Evolutionary conservation across 352 stramenopile species (phyloP).

Genomic region (Phytophthora pluvialis): DNA sequence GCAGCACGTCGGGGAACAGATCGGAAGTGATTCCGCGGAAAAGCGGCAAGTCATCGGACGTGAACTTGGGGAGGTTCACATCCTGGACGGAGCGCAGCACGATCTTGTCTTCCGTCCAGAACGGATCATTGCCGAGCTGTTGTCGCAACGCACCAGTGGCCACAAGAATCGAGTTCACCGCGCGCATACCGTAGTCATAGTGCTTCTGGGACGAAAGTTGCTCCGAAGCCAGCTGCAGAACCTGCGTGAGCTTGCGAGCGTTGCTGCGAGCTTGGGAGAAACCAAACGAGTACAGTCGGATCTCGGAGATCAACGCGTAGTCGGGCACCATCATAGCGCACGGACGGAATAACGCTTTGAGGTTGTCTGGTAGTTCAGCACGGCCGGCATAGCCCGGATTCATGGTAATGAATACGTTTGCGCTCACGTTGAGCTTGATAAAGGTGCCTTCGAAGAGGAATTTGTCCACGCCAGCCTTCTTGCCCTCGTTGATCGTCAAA

Average conservation of each 20-base stretch:
- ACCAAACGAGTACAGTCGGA: constrained; percentile 93
- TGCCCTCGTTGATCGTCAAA: constrained; percentile 92
- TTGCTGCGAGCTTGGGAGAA: constrained; percentile 91
- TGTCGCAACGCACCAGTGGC: constrained; percentile 92
- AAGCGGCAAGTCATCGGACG: constrained; percentile 92
- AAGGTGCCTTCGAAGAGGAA: constrained; percentile 95
- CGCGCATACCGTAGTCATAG: constrained; percentile 97
- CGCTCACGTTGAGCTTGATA: constrained; percentile 92
- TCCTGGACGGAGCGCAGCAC: constrained; percentile 93
- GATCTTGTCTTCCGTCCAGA: constrained; percentile 93
- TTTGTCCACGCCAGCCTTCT: constrained; percentile 89
- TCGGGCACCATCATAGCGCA: constrained; percentile 97
- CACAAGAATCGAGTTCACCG: constrained; percentile 95
- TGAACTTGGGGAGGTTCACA: constrained; percentile 96
- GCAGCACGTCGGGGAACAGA: constrained; percentile 90
- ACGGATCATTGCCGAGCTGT: constrained; percentile 87
- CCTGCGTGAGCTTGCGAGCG: constrained; percentile 93
- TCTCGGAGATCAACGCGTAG: constrained; percentile 95
- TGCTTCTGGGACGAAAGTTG: constrained; percentile 95
- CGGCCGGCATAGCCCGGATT: constrained; percentile 96
- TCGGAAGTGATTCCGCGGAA: constrained; percentile 95
- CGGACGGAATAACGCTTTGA: constrained; percentile 94
- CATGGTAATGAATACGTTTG: constrained; percentile 96
- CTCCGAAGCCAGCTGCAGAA: constrained; percentile 93
- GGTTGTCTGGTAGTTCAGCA: constrained; percentile 94